A percentile compares a stretch with the other conserved stretches of the same genome.
Conservation (phyloP, 164 flowering plant species). For the Nelumbo lutea region DNA sequence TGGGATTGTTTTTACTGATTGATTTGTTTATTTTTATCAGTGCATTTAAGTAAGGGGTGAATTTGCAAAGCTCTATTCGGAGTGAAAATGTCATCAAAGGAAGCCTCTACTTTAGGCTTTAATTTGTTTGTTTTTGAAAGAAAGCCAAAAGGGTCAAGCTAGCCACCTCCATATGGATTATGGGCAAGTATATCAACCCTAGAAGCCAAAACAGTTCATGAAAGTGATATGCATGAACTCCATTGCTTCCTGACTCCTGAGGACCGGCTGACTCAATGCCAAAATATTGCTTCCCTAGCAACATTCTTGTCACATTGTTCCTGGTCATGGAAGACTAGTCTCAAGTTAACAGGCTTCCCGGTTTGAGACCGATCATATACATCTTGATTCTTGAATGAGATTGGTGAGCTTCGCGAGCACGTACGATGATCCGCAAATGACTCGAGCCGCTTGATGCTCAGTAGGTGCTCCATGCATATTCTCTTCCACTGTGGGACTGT, state of each 20-base stretch:
- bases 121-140: too few relatives aligned
- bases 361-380: conserved; percentile 44
- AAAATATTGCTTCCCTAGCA: conserved; percentile 88
- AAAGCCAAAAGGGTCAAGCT: conserved; percentile 61
- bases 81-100: too few relatives aligned
- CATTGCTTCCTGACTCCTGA: conserved; percentile 66
- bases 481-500: conserved; percentile 82
- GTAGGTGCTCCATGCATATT: conserved; percentile 87
- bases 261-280: conserved; percentile 67
- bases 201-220: conserved; percentile 81
- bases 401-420: conserved; percentile 70
- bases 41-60: too few relatives aligned
- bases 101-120: too few relatives aligned
- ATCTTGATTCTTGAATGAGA: conserved; percentile 39
- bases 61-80: too few relatives aligned
- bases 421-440: conserved; percentile 59
- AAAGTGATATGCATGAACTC: conserved; percentile 84
- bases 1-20: too few relatives aligned
- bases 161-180: conserved; percentile 86
- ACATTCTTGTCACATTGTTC: conserved; percentile 97
- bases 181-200: conserved; percentile 80
- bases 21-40: too few relatives aligned
- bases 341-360: conserved; percentile 51
- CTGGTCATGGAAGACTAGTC: conserved; percentile 86
- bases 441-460: conserved; percentile 70